Evolutionary conservation across 345 rosid species (phyloP), one percentile per base, ranked within the genome.

Genomic region (Lepidium didymum): DNA sequence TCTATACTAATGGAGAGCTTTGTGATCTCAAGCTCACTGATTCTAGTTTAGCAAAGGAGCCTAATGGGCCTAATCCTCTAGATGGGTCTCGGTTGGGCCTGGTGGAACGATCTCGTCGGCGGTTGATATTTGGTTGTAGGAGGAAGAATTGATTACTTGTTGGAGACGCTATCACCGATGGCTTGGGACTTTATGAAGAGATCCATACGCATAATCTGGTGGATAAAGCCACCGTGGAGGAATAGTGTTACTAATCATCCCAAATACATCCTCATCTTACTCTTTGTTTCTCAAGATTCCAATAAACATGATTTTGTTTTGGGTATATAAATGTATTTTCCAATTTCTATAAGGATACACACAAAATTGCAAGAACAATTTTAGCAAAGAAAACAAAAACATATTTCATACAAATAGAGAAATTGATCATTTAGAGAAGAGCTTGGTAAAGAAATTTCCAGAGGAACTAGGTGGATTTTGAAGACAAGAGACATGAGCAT

Each of bases 391-490:
- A 66, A 58, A 54, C 4, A 55, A 67, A 10, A 60, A 40, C 16
- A 37, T 31, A 42, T n/a, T 33, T 50, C 37, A 71, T 70, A 53
- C 10, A 62, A 53, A 23, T 15, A 19, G 12, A 33, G 43, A 34
- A 34, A 35, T 7, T 6, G 60, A 51, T 84, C 58, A 79, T 84
- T 79, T 43, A 1, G 89, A 81, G 81, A 91, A 91, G 4, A 91
- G 81, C 38, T 84, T 85, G 54, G 91, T 75, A 75, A 88, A 88
- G 59, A 91, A 86, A 70, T 91, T 88, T 38, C 96, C 88, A 25
- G 91, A 82, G 42, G 74, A 53, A 7, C 33, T 68, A 8, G 79
- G 77, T 19, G 91, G 58, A 45, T 86, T 85, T 53, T 85, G 85
- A 69, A 76, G 66, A 37, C 96, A 91, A 11, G 89, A 81, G 10